These are phyloP conservation scores for Aspergillus pseudoviridinutans DNA, from an alignment of 2,329 filamentous ascomycete species.

Conservation along the genomic window DNA sequence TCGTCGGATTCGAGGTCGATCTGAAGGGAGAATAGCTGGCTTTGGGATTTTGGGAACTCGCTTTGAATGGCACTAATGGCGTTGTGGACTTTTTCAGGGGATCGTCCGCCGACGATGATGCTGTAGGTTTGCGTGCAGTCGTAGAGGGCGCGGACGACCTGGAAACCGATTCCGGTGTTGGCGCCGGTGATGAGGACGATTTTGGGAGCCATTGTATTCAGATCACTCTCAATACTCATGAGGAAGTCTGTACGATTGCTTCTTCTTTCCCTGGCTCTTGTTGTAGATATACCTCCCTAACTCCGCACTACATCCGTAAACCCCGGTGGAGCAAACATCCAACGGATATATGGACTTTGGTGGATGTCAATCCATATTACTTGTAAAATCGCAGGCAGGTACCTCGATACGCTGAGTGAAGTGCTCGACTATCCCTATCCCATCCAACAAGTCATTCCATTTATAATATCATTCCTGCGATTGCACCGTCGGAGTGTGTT, in stretches of 20 bases:
- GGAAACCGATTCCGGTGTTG: constrained; percentile 59
- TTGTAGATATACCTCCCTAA: not conserved
- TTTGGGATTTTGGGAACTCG: constrained; percentile 41
- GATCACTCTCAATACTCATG: not conserved
- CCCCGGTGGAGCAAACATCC: not conserved
- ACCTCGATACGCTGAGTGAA: too few relatives aligned
- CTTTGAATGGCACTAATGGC: constrained; percentile 43
- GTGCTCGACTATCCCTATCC: too few relatives aligned
- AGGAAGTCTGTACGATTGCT: not conserved
- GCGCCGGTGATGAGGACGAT: constrained; percentile 59
- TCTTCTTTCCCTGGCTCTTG: too few relatives aligned
- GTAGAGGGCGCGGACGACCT: constrained; percentile 54
- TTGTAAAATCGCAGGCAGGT: too few relatives aligned
- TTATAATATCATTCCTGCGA: too few relatives aligned
- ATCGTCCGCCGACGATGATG: constrained; percentile 55
- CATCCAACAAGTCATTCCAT: too few relatives aligned
- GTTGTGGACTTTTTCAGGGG: constrained; percentile 47
- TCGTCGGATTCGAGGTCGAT: constrained; percentile 53
- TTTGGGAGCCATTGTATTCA: not conserved
- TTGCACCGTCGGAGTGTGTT: not conserved
- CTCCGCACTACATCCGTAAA: not conserved
- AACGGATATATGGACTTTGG: not conserved
- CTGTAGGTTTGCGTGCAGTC: constrained; percentile 49
- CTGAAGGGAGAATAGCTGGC: constrained; percentile 45
- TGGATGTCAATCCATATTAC: too few relatives aligned